A percentile compares a stretch with the other conserved stretches of the same genome.
Evolutionary conservation across 2,329 filamentous ascomycete genomes (phyloP).

Genomic region (Colletotrichum sp.): DNA sequence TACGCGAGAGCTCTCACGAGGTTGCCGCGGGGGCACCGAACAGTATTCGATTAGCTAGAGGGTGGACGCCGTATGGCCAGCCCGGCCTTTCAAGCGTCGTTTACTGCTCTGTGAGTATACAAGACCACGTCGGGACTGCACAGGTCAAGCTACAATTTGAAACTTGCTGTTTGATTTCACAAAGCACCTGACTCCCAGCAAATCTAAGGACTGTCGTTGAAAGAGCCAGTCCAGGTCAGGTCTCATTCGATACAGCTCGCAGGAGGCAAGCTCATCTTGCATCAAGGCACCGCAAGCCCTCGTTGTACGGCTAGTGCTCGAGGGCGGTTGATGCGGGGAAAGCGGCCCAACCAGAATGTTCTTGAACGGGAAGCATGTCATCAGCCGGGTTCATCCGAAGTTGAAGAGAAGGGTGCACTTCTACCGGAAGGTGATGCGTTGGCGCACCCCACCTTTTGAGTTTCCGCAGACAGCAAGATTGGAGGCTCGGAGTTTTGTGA

Average conservation of each 20-base stretch:
- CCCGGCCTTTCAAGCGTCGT: not conserved
- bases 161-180: not conserved
- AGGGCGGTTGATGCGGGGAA: not conserved
- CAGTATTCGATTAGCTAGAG: not conserved
- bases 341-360: not conserved
- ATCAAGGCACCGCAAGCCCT: not conserved
- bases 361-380: slow-evolving; percentile 1
- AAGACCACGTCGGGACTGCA: not conserved
- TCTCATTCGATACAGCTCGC: not conserved
- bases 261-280: not conserved
- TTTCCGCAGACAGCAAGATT: not conserved
- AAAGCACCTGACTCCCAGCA: not conserved
- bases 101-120: not conserved
- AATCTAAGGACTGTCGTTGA: not conserved
- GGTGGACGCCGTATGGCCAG: not conserved
- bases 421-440: not conserved
- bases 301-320: not conserved
- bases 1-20: not conserved
- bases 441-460: slow-evolving; percentile 9
- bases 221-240: not conserved
- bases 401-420: not conserved
- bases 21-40: not conserved
- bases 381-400: slow-evolving; percentile 18
- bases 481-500: not conserved
- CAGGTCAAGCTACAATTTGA: not conserved